phyloP scores from a whole-genome alignment of 208 protist species.

The Leishmania tarentolae region DNA sequence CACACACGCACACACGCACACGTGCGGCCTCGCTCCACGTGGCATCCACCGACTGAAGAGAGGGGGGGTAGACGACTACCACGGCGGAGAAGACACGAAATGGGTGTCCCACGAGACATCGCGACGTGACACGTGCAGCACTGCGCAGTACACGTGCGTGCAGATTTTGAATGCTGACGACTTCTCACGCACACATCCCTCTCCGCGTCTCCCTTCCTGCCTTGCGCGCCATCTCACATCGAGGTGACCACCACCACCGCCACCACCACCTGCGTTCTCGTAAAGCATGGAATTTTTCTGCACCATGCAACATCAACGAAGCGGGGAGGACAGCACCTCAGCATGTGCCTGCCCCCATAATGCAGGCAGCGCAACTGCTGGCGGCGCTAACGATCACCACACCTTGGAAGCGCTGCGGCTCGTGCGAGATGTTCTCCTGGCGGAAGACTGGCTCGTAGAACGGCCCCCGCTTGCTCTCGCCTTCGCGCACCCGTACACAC shows the following conservation, averaged over 20 bases:
- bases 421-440: slow-evolving; percentile 15
- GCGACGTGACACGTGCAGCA: background rate
- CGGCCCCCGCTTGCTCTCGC: slow-evolving; percentile 32
- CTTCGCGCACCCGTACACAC: slow-evolving; percentile 15
- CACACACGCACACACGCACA: background rate
- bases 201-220: background rate
- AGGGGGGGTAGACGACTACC: background rate
- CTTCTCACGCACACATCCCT: background rate
- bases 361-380: background rate
- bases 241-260: background rate
- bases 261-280: background rate
- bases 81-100: background rate
- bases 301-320: background rate
- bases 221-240: background rate
- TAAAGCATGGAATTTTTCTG: background rate
- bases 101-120: background rate
- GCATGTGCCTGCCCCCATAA: background rate
- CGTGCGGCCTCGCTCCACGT: background rate
- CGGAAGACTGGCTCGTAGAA: slow-evolving; percentile 22
- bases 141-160: background rate
- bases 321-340: background rate
- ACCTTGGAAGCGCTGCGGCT: slow-evolving; percentile 3
- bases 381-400: background rate
- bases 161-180: background rate
- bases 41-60: background rate